Percentiles rank a stretch among this genome's conserved stretches.
Evolutionary conservation across 2,329 filamentous ascomycete species (phyloP).

Genomic region (Xylaria sp.): DNA sequence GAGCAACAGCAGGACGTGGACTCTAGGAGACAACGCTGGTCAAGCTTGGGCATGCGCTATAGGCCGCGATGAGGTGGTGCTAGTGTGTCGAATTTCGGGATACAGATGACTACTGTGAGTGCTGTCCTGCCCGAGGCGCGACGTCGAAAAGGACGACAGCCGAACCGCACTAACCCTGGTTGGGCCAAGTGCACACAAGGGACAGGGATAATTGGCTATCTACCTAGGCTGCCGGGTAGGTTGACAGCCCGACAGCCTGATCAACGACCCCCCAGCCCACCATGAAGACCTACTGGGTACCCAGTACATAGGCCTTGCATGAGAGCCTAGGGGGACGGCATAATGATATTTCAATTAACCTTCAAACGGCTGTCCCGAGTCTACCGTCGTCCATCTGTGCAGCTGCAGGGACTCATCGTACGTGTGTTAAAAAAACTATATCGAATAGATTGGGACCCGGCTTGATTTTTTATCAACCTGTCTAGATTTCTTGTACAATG

Average conservation of each 20-base stretch:
- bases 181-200: constrained; percentile 21
- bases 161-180: constrained; percentile 28
- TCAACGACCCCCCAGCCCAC: no score
- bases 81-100: constrained; percentile 13
- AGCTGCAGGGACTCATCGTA: not conserved
- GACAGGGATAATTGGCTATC: no score
- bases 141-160: constrained; percentile 35
- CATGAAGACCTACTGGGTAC: no score
- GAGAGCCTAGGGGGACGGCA: not conserved
- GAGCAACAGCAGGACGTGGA: constrained; percentile 17
- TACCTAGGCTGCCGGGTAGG: constrained; percentile 9
- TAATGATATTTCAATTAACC: not conserved
- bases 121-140: constrained; percentile 32
- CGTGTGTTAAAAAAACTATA: no score
- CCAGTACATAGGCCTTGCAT: no score
- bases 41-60: constrained; percentile 5
- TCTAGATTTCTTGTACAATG: no score
- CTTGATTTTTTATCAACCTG: no score
- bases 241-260: no score
- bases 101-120: constrained; percentile 26
- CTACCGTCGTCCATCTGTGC: not conserved
- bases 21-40: constrained; percentile 1
- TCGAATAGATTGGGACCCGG: no score
- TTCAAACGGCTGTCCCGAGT: no score
- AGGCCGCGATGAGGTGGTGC: constrained; percentile 10